Base-by-base conservation (phyloP, 2,329 filamentous ascomycete genomes). In the Sclerotinia minor region DNA sequence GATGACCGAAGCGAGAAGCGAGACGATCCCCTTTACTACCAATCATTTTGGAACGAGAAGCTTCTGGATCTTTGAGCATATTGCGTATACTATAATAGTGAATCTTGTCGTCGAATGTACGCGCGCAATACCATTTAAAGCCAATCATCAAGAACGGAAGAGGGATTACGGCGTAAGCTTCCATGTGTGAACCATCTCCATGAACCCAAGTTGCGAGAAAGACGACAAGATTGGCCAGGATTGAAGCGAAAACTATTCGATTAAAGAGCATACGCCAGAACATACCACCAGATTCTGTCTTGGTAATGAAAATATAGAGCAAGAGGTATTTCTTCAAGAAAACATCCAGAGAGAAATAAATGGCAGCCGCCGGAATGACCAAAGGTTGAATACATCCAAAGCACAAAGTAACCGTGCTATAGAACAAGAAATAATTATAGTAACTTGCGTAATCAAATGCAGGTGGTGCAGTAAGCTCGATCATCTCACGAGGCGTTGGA, bases 381-480 rank as follows among this genome's bases (percentile, higher is more conserved):
- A 98, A 83, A 0, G 95, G 95, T 78, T 98, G 95, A 64, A 98
- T 83, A 1, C 89, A 87, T 2, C 90, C 88, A 76, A 95, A 97
- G 74, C 89, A 92, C 21, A 99, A 83, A 0, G 92, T 90, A 44
- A 98, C 91, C 0, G 94, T 97, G 32, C 91, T 84, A 80, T 98
- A 99, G 80, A 92, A 99, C 41, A 98, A 83, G 79, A 97, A 97
- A 78, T 96, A 98, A 79, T 97, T 98, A 84, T 97, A 99, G 80
- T 98, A 98, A 73, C 88, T 92, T 68, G 95, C 92, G 76, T 97
- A 98, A 73, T 98, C 94, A 77, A 99, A 97, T 0, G 92, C 83
- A 2, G 92, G 94, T 1, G 95, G 95, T 4, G 95, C 95, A 0
- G 94, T 97, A 76, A 95, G 86, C 78, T 97, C 92, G 73, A 98